These are phyloP conservation scores for Dothideomycetes sp. DNA, from an alignment of 2,329 filamentous ascomycete species.

Conservation along the genomic window DNA sequence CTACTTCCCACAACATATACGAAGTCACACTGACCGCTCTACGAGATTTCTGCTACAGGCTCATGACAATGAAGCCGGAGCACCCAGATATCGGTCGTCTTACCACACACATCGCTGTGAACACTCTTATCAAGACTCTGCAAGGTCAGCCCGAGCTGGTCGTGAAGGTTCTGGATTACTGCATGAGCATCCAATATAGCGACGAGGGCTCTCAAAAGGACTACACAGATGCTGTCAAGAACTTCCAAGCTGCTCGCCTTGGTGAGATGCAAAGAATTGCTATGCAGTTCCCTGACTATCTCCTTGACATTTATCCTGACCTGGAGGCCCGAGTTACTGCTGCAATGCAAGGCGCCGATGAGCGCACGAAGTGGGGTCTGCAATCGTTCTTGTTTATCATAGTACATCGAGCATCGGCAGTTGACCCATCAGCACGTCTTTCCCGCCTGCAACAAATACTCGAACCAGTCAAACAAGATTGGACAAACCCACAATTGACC, in stretches of 20 bases:
- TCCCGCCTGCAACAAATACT: slow-evolving; percentile 68
- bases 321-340: slow-evolving; percentile 76
- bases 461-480: slow-evolving; percentile 69
- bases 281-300: slow-evolving; percentile 81
- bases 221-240: slow-evolving; percentile 83
- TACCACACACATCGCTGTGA: slow-evolving; percentile 10
- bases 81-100: slow-evolving; percentile 55
- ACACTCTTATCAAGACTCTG: slow-evolving; percentile 10
- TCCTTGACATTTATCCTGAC: slow-evolving; percentile 75
- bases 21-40: slow-evolving; percentile 3
- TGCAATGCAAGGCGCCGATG: slow-evolving; percentile 66
- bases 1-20: slow-evolving; percentile 6
- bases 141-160: slow-evolving; percentile 49
- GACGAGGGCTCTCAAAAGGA: slow-evolving; percentile 60
- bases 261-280: slow-evolving; percentile 82
- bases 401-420: slow-evolving; percentile 68
- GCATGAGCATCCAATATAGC: slow-evolving; percentile 71
- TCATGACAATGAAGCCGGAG: slow-evolving; percentile 25
- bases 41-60: slow-evolving; percentile 12
- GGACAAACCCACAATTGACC: slow-evolving; percentile 63
- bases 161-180: slow-evolving; percentile 81
- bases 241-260: slow-evolving; percentile 75
- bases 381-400: slow-evolving; percentile 91
- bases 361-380: slow-evolving; percentile 76
- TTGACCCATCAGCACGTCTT: slow-evolving; percentile 63